Percentiles rank a stretch among this genome's conserved stretches.
Evolutionary conservation across 169 alveolate genomes (phyloP).

Genomic region (Hepatocystis sp.): DNA sequence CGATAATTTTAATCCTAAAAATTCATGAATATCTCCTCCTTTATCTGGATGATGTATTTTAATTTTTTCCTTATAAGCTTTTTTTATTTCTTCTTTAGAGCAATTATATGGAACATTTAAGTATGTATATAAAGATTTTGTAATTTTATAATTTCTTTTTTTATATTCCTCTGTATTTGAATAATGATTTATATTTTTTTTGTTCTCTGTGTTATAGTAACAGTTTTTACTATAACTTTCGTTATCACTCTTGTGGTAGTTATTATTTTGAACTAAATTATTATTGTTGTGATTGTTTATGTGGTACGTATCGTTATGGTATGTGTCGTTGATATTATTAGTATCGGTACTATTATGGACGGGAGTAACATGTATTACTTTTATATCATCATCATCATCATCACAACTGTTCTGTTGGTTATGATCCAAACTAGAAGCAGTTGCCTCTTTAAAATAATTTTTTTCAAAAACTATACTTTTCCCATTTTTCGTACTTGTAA

Average conservation of each 20-base stretch:
- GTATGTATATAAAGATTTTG: slow-evolving; percentile 44
- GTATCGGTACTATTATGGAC: too few species aligned
- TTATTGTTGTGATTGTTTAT: too few species aligned
- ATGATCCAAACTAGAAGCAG: too few species aligned
- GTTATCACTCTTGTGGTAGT: too few species aligned
- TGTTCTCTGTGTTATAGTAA: background rate
- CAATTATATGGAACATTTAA: slow-evolving; percentile 52
- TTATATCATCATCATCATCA: background rate
- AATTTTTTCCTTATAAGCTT: slow-evolving; percentile 65
- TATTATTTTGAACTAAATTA: too few species aligned
- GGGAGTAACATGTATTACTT: background rate
- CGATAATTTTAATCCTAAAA: slow-evolving; percentile 53
- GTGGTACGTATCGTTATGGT: too few species aligned
- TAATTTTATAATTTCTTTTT: slow-evolving; percentile 21
- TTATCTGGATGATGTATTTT: slow-evolving; percentile 67
- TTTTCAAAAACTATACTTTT: too few species aligned
- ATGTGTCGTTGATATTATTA: too few species aligned
- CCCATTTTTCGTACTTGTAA: too few species aligned
- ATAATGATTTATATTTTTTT: background rate
- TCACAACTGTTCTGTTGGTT: too few species aligned
- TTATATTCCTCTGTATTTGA: slow-evolving; percentile 6
- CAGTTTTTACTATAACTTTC: too few species aligned
- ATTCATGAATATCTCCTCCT: slow-evolving; percentile 58
- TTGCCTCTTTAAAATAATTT: too few species aligned
- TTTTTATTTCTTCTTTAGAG: slow-evolving; percentile 46